These are phyloP conservation scores for Colletotrichum chlorophyti DNA, from an alignment of 2,329 filamentous ascomycete species.

Conservation along the genomic window DNA sequence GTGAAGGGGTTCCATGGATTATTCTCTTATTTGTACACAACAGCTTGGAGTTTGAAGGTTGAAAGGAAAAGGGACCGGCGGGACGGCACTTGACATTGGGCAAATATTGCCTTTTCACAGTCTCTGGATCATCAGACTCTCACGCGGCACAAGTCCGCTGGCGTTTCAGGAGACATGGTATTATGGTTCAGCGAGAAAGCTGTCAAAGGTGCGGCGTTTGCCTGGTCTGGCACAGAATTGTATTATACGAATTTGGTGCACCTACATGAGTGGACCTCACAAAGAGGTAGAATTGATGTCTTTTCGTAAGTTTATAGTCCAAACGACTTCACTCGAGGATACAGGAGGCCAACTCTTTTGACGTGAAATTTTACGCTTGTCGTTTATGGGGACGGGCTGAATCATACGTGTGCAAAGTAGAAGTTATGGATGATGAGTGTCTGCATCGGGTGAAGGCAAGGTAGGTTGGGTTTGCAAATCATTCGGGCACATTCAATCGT, in stretches of 20 bases:
- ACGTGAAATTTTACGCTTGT: no score
- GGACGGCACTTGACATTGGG: conserved; percentile 6
- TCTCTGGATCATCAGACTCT: neutral
- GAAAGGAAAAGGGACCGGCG: neutral
- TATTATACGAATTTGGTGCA: conserved; percentile 17
- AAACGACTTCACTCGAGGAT: no score
- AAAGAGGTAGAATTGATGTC: conserved; percentile 5
- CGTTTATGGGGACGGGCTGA: no score
- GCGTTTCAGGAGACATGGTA: conserved; percentile 22
- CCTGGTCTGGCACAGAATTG: conserved; percentile 18
- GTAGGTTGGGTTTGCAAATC: conserved; percentile 4
- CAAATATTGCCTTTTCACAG: neutral
- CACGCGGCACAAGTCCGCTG: conserved; percentile 14
- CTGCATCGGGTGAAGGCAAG: neutral
- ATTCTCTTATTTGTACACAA: conserved; percentile 6
- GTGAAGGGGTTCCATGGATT: neutral
- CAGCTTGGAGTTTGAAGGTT: conserved; percentile 25
- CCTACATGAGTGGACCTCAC: neutral
- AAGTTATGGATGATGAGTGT: no score
- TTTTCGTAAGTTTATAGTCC: neutral
- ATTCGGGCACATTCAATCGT: neutral
- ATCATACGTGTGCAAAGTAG: no score
- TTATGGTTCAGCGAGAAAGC: conserved; percentile 16
- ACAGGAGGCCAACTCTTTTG: no score
- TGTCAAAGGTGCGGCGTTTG: conserved; percentile 22